Conservation (phyloP, 2,329 filamentous ascomycete species). For the Xylaria sp. region DNA sequence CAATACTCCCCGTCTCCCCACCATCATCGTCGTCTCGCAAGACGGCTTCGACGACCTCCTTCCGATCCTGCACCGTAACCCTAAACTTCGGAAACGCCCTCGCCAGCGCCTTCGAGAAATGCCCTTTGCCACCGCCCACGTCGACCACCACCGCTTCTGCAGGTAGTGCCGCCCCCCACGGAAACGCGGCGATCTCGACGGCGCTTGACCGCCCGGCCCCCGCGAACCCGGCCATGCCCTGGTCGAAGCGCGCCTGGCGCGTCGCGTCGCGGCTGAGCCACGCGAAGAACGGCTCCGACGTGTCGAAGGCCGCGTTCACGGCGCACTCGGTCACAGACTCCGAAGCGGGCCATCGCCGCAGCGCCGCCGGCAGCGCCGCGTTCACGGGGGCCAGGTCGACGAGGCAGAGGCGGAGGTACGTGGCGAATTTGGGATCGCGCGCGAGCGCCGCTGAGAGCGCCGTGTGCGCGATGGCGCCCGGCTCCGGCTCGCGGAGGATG, state of each 20-base stretch:
- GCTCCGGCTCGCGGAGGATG: constrained; percentile 10
- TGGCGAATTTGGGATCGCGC: constrained; percentile 4
- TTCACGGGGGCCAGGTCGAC: neutral
- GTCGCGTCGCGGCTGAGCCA: constrained; percentile 5
- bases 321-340: constrained; percentile 2
- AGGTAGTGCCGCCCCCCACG: neutral
- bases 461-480: constrained; percentile 12
- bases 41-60: neutral
- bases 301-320: constrained; percentile 22
- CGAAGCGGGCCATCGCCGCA: neutral
- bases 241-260: constrained; percentile 12
- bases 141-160: neutral
- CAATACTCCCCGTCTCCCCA: neutral
- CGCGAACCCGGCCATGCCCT: constrained; percentile 14
- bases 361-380: neutral
- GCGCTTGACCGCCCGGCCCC: neutral
- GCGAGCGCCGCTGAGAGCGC: constrained; percentile 13
- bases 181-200: constrained; percentile 11
- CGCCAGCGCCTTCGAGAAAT: constrained; percentile 13
- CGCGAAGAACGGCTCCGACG: constrained; percentile 5
- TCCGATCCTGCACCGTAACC: constrained; percentile 9
- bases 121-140: constrained; percentile 6
- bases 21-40: neutral
- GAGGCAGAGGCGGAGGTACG: constrained; percentile 2
- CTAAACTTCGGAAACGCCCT: neutral